Conservation (phyloP, 164 flowering plant genomes). For the Nelumbo lutea region DNA sequence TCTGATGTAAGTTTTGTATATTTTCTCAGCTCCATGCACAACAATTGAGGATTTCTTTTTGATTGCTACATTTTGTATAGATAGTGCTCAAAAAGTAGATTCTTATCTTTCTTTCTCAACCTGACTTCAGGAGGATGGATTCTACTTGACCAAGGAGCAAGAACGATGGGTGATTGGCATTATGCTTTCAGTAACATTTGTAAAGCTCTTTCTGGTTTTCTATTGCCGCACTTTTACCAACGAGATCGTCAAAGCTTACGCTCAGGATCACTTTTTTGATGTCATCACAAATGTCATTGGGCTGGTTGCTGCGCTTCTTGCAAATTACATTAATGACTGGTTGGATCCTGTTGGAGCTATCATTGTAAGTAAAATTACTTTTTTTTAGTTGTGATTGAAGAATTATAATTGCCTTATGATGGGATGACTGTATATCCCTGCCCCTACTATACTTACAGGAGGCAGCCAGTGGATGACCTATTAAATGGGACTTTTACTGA, state of each 20-base stretch:
- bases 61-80: no score
- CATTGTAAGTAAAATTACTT: constrained; percentile 47
- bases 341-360: constrained; percentile 93
- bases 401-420: no score
- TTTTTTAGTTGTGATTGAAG: neutral
- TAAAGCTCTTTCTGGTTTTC: constrained; percentile 51
- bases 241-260: constrained; percentile 93
- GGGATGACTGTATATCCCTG: no score
- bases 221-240: constrained; percentile 81
- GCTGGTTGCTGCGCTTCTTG: constrained; percentile 74
- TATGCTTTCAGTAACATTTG: constrained; percentile 74
- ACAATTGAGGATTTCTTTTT: no score
- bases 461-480: no score
- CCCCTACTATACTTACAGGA: no score
- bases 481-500: no score
- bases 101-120: neutral
- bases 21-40: neutral
- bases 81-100: no score
- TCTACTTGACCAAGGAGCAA: constrained; percentile 57
- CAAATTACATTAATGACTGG: constrained; percentile 65
- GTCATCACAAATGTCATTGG: constrained; percentile 85
- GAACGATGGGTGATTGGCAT: constrained; percentile 75
- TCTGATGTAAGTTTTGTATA: constrained; percentile 45
- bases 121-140: constrained; percentile 41
- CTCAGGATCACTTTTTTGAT: constrained; percentile 93